Evolutionary conservation across 2,329 filamentous ascomycete genomes (phyloP).

Genomic region (Ophiocordyceps polyrhachis-furcata): DNA sequence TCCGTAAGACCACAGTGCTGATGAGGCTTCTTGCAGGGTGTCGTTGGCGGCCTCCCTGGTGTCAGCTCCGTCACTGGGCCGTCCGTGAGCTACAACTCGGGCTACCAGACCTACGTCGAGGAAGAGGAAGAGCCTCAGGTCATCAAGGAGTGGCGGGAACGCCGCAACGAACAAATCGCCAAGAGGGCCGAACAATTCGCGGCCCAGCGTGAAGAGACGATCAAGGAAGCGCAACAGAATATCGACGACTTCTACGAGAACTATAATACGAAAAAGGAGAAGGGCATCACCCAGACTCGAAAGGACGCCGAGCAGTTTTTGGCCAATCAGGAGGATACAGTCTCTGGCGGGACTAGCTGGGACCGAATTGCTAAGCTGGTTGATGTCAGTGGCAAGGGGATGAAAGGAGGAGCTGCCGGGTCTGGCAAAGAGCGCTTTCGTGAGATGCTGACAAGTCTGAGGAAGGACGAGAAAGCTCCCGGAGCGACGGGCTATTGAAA

Average conservation of each 20-base stretch:
- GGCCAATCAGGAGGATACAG: conserved; percentile 74
- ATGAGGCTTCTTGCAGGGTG: conserved; percentile 9
- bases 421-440: conserved; percentile 95
- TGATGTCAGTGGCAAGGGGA: conserved; percentile 88
- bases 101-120: conserved; percentile 34
- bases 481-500: conserved; percentile 44
- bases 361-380: conserved; percentile 94
- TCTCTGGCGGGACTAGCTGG: conserved; percentile 92
- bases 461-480: conserved; percentile 79
- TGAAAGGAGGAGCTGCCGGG: conserved; percentile 68
- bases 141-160: conserved; percentile 81
- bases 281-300: conserved; percentile 70
- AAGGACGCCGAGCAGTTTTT: conserved; percentile 91
- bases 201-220: conserved; percentile 64
- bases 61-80: conserved; percentile 48
- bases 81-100: conserved; percentile 42
- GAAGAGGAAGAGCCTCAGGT: conserved; percentile 78
- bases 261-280: conserved; percentile 97
- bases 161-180: conserved; percentile 62
- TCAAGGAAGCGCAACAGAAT: conserved; percentile 78
- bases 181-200: conserved; percentile 74
- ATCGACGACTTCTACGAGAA: conserved; percentile 99
- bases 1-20: background rate
- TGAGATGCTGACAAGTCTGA: conserved; percentile 68
- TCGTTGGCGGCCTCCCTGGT: conserved; percentile 10